Base-by-base conservation (phyloP, 2,329 filamentous ascomycete genomes). In the Pestalotiopsis sp. region DNA sequence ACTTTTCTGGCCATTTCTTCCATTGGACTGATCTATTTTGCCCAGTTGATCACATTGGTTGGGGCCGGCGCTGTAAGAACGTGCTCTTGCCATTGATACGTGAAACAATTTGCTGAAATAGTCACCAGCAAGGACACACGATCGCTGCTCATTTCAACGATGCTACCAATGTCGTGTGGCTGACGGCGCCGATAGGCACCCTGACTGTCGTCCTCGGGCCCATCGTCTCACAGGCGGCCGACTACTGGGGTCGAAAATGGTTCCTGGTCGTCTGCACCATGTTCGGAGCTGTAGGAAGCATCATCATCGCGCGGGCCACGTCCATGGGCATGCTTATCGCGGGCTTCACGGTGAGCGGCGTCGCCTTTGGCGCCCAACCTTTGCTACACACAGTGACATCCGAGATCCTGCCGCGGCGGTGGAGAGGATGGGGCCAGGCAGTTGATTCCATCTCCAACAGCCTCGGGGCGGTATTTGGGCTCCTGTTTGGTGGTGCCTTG, bases 191-290 rank as follows among this genome's bases (percentile, higher is more conserved):
- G 12, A 78, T 83, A 66, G 74, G 78, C 58, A 82, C 82, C 68
- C 64, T 80, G 23, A 81, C 81, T 1, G 76, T 76, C 6, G 78
- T 81, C 11, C 73, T 80, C 11, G 72, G 75, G 11, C 80, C 79
- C 23, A 77, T 79, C 12, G 75, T 81, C 12, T 79, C 79, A 13
- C 81, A 82, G 68, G 81, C 79, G 0, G 78, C 80, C 23, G 81
- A 83, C 71, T 81, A 80, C 73, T 83, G 80, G 81, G 81, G 81
- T n/a, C 77, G 81, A 7, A 78, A 77, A 73, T 80, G 77, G 77
- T 79, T 82, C 66, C 76, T 84, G n/a, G 74, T 83, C 31, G 64
- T 76, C 23, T 73, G 78, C 11, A 81, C 76, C 1, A 36, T 76
- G 13, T 74, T 76, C 49, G 81, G 81, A 20, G 76, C 73, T 20